Base-by-base conservation (phyloP, 768 basidiomycete genomes). In the Suillus subalutaceus region DNA sequence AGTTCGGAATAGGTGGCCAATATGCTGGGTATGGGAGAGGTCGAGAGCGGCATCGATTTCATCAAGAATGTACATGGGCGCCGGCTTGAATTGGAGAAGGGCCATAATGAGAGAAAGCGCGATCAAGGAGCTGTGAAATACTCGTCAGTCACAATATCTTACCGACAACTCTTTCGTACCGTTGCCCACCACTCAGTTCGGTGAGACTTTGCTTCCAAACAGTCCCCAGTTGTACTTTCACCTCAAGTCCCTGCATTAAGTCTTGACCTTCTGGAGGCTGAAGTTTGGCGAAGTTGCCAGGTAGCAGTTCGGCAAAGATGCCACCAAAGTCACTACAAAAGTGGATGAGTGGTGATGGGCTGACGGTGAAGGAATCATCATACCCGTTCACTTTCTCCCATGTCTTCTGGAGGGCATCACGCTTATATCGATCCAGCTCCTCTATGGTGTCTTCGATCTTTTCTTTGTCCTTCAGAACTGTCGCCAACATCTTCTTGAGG, bases 121-220 rank as follows among this genome's bases (percentile, higher is more conserved):
- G 73, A 99, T 99, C 69, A 99, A 85, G 0, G 97, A 99, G 69
- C 96, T 99, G 71, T 30, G 50, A 46, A 38, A 52, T n/a, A 57
- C 56, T 20, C 10, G 35, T 69, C 44, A 43, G 20, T 69, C 62
- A 58, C 41, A 62, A 53, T 61, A 41, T 40, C 46, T 5, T 15
- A 50, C 46, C 35, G 53, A 58, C 18, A 16, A 15, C 12, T 65
- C 41, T 18, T 35, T 76, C 89, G 66, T 67, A 96, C 94, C 97
- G 83, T 82, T 99, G 97, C 13, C 97, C 97, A 66, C 97, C 97
- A 71, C 94, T 97, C 63, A 99, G 83, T 74, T 99, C 97, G 0
- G 97, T 99, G 75, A 99, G 82, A 75, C 93, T 95, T 71, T 96
- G 93, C 77, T 99, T 99, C 97, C 97, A 99, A 0, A 99, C 95